These are phyloP conservation scores for Cyclotella kingstonii DNA, from an alignment of 108 stramenopile genomes.

Conservation along the genomic window DNA sequence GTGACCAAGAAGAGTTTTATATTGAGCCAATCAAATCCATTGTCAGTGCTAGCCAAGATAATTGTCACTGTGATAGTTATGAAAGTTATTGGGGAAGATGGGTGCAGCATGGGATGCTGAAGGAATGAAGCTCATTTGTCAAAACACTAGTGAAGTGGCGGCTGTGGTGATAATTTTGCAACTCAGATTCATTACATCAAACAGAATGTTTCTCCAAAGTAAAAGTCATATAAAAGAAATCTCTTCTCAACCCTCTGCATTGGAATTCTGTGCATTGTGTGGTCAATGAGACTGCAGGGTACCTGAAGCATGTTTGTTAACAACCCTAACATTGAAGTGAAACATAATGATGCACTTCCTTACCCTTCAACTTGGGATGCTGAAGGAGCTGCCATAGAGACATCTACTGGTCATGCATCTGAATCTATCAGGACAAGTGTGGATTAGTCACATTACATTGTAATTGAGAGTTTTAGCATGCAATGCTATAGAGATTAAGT, in stretches of 20 bases:
- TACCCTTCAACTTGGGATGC: conserved; percentile 23
- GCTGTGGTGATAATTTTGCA: conserved; percentile 40
- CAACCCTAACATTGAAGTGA: conserved; percentile 24
- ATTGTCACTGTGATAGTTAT: conserved; percentile 46
- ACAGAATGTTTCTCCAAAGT: conserved; percentile 43
- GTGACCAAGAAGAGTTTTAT: conserved; percentile 42
- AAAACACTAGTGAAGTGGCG: conserved; percentile 48
- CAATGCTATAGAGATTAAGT: too few relatives aligned
- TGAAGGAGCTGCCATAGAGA: conserved; percentile 18
- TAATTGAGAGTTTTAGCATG: too few relatives aligned
- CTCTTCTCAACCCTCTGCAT: conserved; percentile 11
- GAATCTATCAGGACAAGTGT: conserved; percentile 15
- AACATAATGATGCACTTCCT: conserved; percentile 19
- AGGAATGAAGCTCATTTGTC: conserved; percentile 41
- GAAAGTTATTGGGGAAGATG: conserved; percentile 36
- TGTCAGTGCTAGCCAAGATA: conserved; percentile 50
- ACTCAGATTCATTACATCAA: conserved; percentile 47
- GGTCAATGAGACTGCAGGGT: conserved; percentile 44
- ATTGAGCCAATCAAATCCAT: conserved; percentile 42
- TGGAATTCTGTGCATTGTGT: conserved; percentile 30
- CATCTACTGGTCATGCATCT: conserved; percentile 39
- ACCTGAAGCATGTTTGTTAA: conserved; percentile 43
- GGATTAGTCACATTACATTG: conserved; percentile 40
- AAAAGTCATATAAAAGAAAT: conserved; percentile 17
- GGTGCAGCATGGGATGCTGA: conserved; percentile 44